A percentile compares a stretch with the other conserved stretches of the same genome.
phyloP scores from a whole-genome alignment of 2,329 filamentous ascomycete species.

The Colletotrichum gloeosporioides region DNA sequence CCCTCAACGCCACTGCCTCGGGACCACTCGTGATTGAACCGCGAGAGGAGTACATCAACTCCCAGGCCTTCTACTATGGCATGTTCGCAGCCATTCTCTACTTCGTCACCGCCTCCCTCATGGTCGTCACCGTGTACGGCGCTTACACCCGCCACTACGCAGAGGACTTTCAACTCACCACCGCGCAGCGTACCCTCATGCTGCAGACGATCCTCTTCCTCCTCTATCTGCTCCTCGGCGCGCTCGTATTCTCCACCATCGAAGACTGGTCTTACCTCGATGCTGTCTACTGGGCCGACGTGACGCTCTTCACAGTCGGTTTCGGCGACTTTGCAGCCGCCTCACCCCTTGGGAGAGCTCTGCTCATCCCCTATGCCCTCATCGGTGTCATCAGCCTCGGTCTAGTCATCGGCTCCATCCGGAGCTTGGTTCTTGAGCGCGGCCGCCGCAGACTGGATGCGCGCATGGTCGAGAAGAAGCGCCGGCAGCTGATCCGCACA shows the following conservation, averaged over 20 bases:
- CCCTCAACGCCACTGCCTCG: constrained; percentile 69
- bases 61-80: constrained; percentile 87
- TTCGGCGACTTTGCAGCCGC: constrained; percentile 60
- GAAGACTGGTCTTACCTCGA: constrained; percentile 81
- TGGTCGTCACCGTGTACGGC: constrained; percentile 81
- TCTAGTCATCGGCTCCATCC: constrained; percentile 82
- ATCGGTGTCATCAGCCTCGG: constrained; percentile 85
- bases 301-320: constrained; percentile 70
- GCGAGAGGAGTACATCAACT: constrained; percentile 64
- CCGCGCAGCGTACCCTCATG: constrained; percentile 86
- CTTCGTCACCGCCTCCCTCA: constrained; percentile 76
- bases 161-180: constrained; percentile 79
- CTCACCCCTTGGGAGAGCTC: constrained; percentile 65
- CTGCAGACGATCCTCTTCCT: constrained; percentile 89
- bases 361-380: constrained; percentile 84
- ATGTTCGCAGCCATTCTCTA: constrained; percentile 82
- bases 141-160: constrained; percentile 74
- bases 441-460: constrained; percentile 59
- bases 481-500: constrained; percentile 50
- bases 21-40: constrained; percentile 56
- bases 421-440: constrained; percentile 66
- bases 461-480: constrained; percentile 65
- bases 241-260: constrained; percentile 73
- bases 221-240: constrained; percentile 80
- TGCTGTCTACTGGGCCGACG: constrained; percentile 79